A percentile compares a stretch with the other conserved stretches of the same genome.
Evolutionary conservation across 2,329 filamentous ascomycete genomes (phyloP).

Genomic region (Lachnellula willkommii): DNA sequence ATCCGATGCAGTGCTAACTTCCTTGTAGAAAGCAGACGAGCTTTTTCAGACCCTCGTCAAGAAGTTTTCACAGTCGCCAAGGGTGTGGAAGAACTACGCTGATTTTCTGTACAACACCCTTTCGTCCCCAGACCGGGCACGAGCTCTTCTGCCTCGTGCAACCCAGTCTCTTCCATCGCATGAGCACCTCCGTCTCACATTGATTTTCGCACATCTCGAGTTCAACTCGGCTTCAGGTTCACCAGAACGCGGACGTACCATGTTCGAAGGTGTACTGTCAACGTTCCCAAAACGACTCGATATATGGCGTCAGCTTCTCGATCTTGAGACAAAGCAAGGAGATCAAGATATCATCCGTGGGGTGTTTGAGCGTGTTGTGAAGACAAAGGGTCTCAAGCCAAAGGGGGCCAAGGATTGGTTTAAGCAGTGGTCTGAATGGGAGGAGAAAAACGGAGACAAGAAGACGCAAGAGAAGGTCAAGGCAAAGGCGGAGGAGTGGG

Average conservation of each 20-base stretch:
- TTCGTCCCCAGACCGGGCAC: slow-evolving; percentile 65
- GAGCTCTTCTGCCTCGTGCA: slow-evolving; percentile 74
- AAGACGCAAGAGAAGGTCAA: slow-evolving; percentile 68
- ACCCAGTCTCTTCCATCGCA: slow-evolving; percentile 71
- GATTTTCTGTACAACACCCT: slow-evolving; percentile 79
- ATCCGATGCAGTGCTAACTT: slow-evolving; percentile 20
- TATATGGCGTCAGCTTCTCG: slow-evolving; percentile 86
- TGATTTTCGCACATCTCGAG: slow-evolving; percentile 86
- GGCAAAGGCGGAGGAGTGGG: slow-evolving; percentile 66
- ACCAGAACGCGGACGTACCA: slow-evolving; percentile 84
- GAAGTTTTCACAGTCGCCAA: slow-evolving; percentile 74
- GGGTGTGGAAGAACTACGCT: slow-evolving; percentile 91
- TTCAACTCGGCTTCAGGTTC: slow-evolving; percentile 80
- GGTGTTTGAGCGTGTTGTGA: slow-evolving; percentile 75
- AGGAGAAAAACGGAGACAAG: slow-evolving; percentile 65
- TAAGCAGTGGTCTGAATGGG: slow-evolving; percentile 86
- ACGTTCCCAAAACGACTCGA: slow-evolving; percentile 86
- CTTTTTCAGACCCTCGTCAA: slow-evolving; percentile 83
- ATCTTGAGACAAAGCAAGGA: slow-evolving; percentile 68
- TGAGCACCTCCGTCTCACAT: slow-evolving; percentile 65
- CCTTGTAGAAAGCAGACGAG: slow-evolving; percentile 72
- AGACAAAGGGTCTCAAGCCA: slow-evolving; percentile 67
- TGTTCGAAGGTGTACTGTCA: slow-evolving; percentile 82
- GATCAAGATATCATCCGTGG: slow-evolving; percentile 59
- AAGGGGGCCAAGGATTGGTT: slow-evolving; percentile 84